phyloP scores from a whole-genome alignment of 2,329 filamentous ascomycete genomes.

The Rasamsonia emersonii region DNA sequence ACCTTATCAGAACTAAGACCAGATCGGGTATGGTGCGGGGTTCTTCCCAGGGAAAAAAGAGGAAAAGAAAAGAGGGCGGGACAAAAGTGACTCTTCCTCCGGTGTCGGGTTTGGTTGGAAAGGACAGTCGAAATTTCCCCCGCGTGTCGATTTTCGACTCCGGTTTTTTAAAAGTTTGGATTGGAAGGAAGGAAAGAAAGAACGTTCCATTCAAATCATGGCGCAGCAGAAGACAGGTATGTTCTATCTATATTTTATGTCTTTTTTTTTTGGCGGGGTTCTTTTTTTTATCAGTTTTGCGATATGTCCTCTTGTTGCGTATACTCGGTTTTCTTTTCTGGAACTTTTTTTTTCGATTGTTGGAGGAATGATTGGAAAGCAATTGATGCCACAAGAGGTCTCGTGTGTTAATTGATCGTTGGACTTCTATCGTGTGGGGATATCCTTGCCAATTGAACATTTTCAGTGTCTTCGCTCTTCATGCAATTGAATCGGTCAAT shows the following conservation, averaged over 20 bases:
- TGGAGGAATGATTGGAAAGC: too few relatives aligned
- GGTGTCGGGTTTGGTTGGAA: neutral
- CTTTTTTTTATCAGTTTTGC: slow-evolving; percentile 2
- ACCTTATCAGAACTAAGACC: too few relatives aligned
- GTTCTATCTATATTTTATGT: slow-evolving; percentile 10
- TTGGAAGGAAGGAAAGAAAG: slow-evolving; percentile 12
- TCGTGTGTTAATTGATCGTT: too few relatives aligned
- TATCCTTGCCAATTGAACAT: too few relatives aligned
- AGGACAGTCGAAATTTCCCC: neutral
- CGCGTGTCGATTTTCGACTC: neutral
- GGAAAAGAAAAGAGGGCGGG: neutral
- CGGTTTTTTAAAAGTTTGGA: slow-evolving; percentile 3
- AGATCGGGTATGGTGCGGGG: too few relatives aligned
- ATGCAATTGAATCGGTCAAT: slow-evolving; percentile 5
- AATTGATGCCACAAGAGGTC: too few relatives aligned
- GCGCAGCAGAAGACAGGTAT: slow-evolving; percentile 36
- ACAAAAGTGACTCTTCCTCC: neutral
- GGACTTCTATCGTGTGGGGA: too few relatives aligned
- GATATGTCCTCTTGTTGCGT: too few relatives aligned
- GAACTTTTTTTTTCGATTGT: too few relatives aligned
- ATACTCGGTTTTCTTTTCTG: too few relatives aligned
- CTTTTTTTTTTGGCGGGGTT: neutral
- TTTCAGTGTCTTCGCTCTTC: neutral
- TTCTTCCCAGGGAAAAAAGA: slow-evolving; percentile 1
- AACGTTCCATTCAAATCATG: slow-evolving; percentile 15